Percentiles rank a stretch among this genome's conserved stretches.
These are phyloP conservation scores for Panicum virgatum DNA, from an alignment of 202 grass and related monocot genomes.

Conservation along the genomic window DNA sequence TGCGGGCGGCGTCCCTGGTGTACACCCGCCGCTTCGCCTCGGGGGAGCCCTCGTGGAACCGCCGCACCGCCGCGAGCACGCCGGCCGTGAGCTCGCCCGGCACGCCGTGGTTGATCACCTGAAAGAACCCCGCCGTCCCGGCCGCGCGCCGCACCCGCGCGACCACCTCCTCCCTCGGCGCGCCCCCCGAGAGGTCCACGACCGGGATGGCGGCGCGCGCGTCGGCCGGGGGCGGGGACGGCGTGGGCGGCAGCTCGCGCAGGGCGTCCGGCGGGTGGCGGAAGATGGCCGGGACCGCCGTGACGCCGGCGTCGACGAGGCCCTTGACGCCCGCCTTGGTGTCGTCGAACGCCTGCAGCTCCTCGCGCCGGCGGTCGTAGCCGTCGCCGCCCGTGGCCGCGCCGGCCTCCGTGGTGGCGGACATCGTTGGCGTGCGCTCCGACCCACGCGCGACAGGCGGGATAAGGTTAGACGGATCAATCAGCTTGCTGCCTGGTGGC, in stretches of 20 bases:
- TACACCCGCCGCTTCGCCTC: neutral
- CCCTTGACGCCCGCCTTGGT: conserved; percentile 31
- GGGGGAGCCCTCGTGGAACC: neutral
- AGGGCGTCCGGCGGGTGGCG: neutral
- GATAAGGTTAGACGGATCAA: neutral
- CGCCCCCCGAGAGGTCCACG: conserved; percentile 1
- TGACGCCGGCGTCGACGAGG: conserved; percentile 18
- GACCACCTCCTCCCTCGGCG: neutral
- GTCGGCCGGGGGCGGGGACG: neutral
- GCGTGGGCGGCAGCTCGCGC: too few relatives aligned
- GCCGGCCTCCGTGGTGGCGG: neutral
- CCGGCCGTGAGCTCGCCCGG: neutral
- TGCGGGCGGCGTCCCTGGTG: neutral
- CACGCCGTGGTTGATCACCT: conserved; percentile 29
- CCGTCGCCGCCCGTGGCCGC: neutral
- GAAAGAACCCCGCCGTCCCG: conserved; percentile 24
- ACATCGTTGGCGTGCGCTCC: neutral
- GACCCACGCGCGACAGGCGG: neutral
- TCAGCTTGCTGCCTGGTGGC: neutral
- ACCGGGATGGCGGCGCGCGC: neutral
- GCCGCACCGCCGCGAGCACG: too few relatives aligned
- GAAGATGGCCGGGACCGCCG: conserved; percentile 20
- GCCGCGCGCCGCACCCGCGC: neutral
- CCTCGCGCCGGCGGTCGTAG: conserved; percentile 14
- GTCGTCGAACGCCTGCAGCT: conserved; percentile 35